phyloP scores from a whole-genome alignment of 108 stramenopile species.

The Aurantiochytrium sp. region DNA sequence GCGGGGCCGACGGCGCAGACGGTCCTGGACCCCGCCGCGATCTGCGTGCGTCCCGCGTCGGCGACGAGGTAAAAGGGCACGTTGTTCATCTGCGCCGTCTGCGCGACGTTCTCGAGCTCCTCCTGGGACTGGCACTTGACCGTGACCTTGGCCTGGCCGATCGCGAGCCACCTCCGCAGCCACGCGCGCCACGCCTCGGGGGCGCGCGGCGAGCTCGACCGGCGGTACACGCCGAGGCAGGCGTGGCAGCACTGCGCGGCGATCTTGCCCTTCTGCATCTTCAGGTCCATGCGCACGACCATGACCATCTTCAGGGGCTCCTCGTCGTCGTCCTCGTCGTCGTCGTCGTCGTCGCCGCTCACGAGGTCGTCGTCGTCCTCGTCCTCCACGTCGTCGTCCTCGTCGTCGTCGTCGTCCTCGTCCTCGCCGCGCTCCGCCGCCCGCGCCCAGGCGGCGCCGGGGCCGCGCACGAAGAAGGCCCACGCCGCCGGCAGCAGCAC shows the following conservation, averaged over 20 bases:
- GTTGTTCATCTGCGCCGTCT: slow-evolving; percentile 57
- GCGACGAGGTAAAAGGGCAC: slow-evolving; percentile 78
- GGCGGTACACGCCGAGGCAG: slow-evolving; percentile 78
- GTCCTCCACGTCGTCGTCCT: neutral
- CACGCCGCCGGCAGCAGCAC: too few species aligned
- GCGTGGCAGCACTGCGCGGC: slow-evolving; percentile 86
- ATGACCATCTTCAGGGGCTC: neutral
- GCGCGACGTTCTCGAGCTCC: slow-evolving; percentile 62
- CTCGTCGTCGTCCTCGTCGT: neutral
- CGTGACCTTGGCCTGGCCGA: slow-evolving; percentile 85
- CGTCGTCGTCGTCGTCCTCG: neutral
- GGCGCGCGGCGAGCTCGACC: slow-evolving; percentile 61
- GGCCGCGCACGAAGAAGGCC: too few species aligned
- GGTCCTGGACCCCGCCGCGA: slow-evolving; percentile 81
- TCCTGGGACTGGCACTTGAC: slow-evolving; percentile 75
- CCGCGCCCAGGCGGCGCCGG: neutral
- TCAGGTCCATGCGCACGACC: neutral
- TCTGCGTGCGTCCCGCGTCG: slow-evolving; percentile 88
- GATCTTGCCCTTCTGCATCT: slow-evolving; percentile 37
- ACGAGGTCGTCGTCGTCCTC: neutral
- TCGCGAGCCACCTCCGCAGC: slow-evolving; percentile 71
- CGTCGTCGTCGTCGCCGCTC: slow-evolving; percentile 16
- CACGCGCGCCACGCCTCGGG: slow-evolving; percentile 40
- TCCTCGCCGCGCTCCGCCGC: neutral
- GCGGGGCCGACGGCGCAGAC: slow-evolving; percentile 81